These are phyloP conservation scores for Aspergillus bombycis DNA, from an alignment of 2,329 filamentous ascomycete species.

Conservation along the genomic window DNA sequence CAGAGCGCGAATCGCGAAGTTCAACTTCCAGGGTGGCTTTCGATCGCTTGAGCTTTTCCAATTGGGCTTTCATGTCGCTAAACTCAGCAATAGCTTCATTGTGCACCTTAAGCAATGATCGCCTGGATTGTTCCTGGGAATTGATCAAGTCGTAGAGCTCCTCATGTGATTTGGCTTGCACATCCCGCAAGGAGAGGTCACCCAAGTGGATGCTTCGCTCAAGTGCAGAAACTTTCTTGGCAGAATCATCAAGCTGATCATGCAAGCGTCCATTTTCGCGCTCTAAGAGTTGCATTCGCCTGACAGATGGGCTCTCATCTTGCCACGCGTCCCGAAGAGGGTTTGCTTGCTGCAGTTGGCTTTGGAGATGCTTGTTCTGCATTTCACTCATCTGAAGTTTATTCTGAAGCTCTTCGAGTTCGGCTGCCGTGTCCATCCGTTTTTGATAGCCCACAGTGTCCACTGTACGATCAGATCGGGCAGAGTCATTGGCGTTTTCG, in stretches of 20 bases:
- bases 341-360: conserved; percentile 73
- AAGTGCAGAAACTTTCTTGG: conserved; percentile 85
- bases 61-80: conserved; percentile 81
- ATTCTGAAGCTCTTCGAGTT: conserved; percentile 90
- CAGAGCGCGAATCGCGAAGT: conserved; percentile 78
- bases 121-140: conserved; percentile 86
- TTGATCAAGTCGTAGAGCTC: conserved; percentile 92
- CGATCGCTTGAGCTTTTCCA: conserved; percentile 82
- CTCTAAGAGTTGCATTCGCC: conserved; percentile 87
- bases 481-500: conserved; percentile 70
- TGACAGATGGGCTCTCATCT: conserved; percentile 77
- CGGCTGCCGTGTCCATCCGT: conserved; percentile 85
- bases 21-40: conserved; percentile 82
- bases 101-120: conserved; percentile 78
- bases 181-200: conserved; percentile 84
- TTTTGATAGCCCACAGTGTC: conserved; percentile 85
- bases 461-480: conserved; percentile 79
- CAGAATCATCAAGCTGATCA: conserved; percentile 91
- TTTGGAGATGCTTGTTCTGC: conserved; percentile 91
- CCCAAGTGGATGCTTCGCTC: conserved; percentile 86
- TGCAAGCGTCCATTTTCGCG: conserved; percentile 89
- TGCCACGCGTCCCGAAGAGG: conserved; percentile 64
- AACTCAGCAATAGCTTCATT: conserved; percentile 84
- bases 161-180: conserved; percentile 91
- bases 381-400: conserved; percentile 92